Evolutionary conservation across 108 stramenopile species (phyloP).

Genomic region (Chaetoceros muelleri): DNA sequence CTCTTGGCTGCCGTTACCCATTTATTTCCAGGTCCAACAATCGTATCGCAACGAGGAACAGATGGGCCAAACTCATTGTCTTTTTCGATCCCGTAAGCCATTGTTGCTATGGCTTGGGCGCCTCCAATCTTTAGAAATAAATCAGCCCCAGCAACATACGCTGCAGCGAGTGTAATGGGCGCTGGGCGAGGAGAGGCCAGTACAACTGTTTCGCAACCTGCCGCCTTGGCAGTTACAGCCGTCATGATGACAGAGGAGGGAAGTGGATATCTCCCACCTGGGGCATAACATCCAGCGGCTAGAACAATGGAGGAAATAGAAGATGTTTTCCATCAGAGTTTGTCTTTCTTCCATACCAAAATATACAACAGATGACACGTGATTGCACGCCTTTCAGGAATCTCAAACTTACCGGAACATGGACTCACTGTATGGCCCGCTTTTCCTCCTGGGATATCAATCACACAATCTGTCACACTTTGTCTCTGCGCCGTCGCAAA

Average conservation of each 20-base stretch:
- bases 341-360: background rate
- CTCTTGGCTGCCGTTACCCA: slow-evolving; percentile 99
- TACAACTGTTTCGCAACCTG: slow-evolving; percentile 88
- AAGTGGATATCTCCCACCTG: slow-evolving; percentile 96
- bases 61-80: slow-evolving; percentile 14
- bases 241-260: slow-evolving; percentile 98
- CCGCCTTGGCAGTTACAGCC: slow-evolving; percentile 92
- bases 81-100: slow-evolving; percentile 84
- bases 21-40: slow-evolving; percentile 98
- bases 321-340: background rate
- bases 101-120: slow-evolving; percentile 90
- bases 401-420: slow-evolving; percentile 43
- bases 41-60: slow-evolving; percentile 86
- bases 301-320: background rate
- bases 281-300: slow-evolving; percentile 98
- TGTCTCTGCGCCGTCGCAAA: slow-evolving; percentile 89
- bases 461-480: slow-evolving; percentile 70
- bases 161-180: slow-evolving; percentile 90
- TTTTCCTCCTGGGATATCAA: slow-evolving; percentile 91
- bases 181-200: slow-evolving; percentile 87
- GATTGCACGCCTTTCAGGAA: background rate
- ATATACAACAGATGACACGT: too few relatives aligned
- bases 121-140: slow-evolving; percentile 85
- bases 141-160: slow-evolving; percentile 81
- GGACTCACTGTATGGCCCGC: slow-evolving; percentile 95